Conservation (phyloP, 306 rosid genomes). For the Carpinus fangiana region DNA sequence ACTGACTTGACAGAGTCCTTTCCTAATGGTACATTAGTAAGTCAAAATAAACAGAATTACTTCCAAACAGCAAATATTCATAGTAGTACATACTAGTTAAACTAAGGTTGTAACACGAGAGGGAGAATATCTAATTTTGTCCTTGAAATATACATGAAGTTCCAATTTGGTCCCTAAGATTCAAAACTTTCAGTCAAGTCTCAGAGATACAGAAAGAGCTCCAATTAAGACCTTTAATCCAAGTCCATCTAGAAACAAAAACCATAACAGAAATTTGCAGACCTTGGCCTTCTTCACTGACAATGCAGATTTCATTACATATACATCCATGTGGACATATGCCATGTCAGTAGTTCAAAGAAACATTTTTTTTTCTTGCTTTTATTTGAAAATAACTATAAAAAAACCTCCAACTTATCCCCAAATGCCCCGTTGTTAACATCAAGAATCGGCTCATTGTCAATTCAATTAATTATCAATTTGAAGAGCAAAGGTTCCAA, state of each 20-base stretch:
- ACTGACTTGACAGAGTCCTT: conserved; percentile 32
- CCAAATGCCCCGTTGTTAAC: neutral
- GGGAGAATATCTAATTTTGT: neutral
- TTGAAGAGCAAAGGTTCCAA: neutral
- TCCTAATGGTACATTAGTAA: conserved; percentile 29
- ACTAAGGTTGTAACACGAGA: too few relatives aligned
- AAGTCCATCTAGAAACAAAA: neutral
- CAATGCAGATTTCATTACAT: neutral
- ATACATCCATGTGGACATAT: neutral
- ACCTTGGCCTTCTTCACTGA: neutral
- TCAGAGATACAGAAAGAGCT: neutral
- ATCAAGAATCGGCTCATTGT: neutral
- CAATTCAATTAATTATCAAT: neutral
- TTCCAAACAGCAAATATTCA: neutral
- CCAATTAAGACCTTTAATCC: neutral
- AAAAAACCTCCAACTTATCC: too few relatives aligned
- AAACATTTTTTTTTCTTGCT: neutral
- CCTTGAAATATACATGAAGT: neutral
- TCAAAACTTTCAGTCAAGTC: neutral
- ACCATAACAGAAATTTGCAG: neutral
- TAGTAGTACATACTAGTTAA: neutral
- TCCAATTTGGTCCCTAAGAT: neutral
- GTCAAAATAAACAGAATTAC: conserved; percentile 16
- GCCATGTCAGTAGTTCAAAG: too few relatives aligned
- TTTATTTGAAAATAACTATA: neutral